A percentile compares a stretch with the other conserved stretches of the same genome.
Conservation (phyloP, 2,329 filamentous ascomycete species). For the Alternaria novae-zelandiae region DNA sequence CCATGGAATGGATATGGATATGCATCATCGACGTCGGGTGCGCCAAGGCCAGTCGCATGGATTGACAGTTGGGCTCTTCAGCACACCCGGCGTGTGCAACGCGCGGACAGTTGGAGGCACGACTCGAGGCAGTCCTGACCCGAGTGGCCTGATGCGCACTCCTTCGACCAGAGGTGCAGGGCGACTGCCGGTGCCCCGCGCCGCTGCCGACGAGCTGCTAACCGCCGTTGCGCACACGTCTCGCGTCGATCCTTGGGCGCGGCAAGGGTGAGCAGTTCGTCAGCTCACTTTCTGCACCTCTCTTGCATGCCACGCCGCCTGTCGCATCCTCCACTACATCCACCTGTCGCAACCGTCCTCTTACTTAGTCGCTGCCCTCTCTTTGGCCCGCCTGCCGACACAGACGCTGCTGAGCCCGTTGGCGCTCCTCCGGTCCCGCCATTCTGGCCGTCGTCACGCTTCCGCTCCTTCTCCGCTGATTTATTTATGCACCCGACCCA, state of each 20-base stretch:
- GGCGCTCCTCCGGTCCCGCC: background rate
- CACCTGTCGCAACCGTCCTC: background rate
- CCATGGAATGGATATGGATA: background rate
- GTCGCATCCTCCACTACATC: background rate
- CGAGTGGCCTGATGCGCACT: background rate
- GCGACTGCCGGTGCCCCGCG: conserved; percentile 8
- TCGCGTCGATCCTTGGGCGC: conserved; percentile 1
- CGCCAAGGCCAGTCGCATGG: conserved; percentile 3
- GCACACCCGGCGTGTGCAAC: background rate
- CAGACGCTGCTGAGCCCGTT: background rate
- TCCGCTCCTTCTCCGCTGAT: background rate
- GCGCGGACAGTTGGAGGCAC: background rate
- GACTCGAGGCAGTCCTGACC: background rate
- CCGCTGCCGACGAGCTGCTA: conserved; percentile 2
- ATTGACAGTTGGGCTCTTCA: background rate
- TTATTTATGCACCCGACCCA: conserved; percentile 1
- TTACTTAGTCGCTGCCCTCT: background rate
- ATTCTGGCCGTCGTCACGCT: conserved; percentile 2
- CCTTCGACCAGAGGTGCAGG: background rate
- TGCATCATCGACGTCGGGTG: background rate
- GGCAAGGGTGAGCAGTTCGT: background rate
- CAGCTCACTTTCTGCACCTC: background rate
- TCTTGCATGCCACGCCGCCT: background rate
- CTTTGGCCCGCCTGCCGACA: background rate
- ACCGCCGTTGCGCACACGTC: background rate